Conservation (phyloP, 768 basidiomycete genomes). For the Mycena capillaripes region DNA sequence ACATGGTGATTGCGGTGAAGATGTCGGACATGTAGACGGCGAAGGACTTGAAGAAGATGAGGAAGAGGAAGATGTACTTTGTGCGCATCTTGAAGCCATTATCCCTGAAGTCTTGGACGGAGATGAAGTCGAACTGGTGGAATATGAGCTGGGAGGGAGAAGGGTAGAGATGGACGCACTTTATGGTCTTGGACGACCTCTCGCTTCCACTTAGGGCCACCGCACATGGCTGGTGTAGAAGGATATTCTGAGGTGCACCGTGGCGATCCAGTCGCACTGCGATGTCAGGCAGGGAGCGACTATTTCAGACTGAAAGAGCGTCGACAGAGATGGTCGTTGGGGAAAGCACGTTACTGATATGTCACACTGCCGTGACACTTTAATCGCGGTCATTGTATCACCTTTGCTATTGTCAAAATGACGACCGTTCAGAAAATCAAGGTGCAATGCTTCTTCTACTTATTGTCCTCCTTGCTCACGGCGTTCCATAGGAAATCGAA, state of each 20-base stretch:
- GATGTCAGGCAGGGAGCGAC: constrained; percentile 31
- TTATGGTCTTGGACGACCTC: constrained; percentile 99
- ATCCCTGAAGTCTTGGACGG: constrained; percentile 92
- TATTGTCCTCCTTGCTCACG: constrained; percentile 39
- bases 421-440: constrained; percentile 90
- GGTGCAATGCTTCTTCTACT: constrained; percentile 55
- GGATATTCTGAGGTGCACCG: constrained; percentile 43
- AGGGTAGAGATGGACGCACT: constrained; percentile 59
- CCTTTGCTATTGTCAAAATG: too few relatives aligned
- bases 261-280: constrained; percentile 71
- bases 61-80: constrained; percentile 94
- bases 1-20: constrained; percentile 97
- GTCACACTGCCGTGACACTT: not conserved
- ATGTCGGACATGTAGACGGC: constrained; percentile 98
- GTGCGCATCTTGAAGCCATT: constrained; percentile 85
- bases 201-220: constrained; percentile 93
- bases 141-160: constrained; percentile 3
- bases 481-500: constrained; percentile 81
- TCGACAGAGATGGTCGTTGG: constrained; percentile 28
- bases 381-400: not conserved
- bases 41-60: constrained; percentile 95
- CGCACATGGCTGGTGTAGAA: constrained; percentile 64
- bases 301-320: constrained; percentile 40
- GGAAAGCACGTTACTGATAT: too few relatives aligned
- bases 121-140: constrained; percentile 94